Conservation (phyloP, 2,329 filamentous ascomycete species). For the Verticillium alfalfae region DNA sequence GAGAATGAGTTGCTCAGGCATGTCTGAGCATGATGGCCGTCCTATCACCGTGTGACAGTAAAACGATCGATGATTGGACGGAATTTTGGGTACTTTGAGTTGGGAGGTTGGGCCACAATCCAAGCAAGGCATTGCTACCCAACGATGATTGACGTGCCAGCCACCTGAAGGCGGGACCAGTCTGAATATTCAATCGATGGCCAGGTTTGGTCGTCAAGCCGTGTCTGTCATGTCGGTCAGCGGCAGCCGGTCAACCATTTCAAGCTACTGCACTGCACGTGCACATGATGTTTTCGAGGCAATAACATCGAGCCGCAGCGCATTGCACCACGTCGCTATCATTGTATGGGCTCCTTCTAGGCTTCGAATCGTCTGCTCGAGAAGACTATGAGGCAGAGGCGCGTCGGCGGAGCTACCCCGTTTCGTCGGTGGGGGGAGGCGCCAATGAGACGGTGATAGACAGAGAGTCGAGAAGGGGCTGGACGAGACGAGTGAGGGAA, state of each 20-base stretch:
- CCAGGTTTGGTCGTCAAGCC: background rate
- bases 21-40: background rate
- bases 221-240: background rate
- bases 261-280: background rate
- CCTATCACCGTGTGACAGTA: constrained; percentile 3
- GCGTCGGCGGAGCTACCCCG: background rate
- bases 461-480: background rate
- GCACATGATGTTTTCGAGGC: background rate
- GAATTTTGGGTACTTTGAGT: constrained; percentile 2
- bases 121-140: constrained; percentile 32
- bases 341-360: background rate
- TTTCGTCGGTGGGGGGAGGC: background rate
- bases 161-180: background rate
- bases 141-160: constrained; percentile 16
- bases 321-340: background rate
- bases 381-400: background rate
- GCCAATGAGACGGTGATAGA: background rate
- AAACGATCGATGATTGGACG: constrained; percentile 9
- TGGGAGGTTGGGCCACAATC: constrained; percentile 27
- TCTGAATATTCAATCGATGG: background rate
- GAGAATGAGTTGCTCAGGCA: background rate
- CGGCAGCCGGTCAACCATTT: background rate
- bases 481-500: background rate
- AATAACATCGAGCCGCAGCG: background rate
- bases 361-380: background rate